Base-by-base conservation (phyloP, 179 eudicot species). In the Pouteria campechiana region DNA sequence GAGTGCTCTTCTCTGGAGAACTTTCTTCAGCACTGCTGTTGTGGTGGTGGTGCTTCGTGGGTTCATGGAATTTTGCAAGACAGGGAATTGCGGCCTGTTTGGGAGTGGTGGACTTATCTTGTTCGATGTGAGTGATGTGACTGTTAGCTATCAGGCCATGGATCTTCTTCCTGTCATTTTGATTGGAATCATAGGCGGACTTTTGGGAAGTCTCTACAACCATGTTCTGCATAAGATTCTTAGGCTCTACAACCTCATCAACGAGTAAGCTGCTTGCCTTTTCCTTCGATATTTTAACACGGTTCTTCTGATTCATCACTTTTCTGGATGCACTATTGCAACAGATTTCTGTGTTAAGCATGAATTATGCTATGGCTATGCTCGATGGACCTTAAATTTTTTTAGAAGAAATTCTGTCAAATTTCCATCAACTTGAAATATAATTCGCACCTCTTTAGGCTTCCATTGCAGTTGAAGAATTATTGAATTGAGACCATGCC, bases 1-100 rank as follows among this genome's bases (percentile, higher is more conserved):
- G 48, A 84, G 83, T 29, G 93, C 97, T 31, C 93, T 89, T n/a
- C 84, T 84, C 5, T 89, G 95, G 97, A 73, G 97, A 50, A 84
- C 93, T 29, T 84, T 89, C 68, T 88, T 89, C 50, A 81, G 93
- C 50, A 78, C 97, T 29, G 95, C 97, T 4, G 84, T 89, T 27
- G 97, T 89, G 41, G 95, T 76, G 48, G 93, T 89, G 15, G 75
- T 84, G 35, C 84, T 89, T 25, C 75, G 95, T 58, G 81, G 74
- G 27, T 72, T 65, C 52, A 79, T 81, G 17, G 89, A 89, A 46
- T 69, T 46, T 48, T 89, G 97, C 55, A 84, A 78, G 45, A 33
- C 69, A 22, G 83, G 89, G 14, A 47, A 67, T 22, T 89, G 95
- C 43, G 97, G 97, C 40, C 78, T 89, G 24, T 89, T 84, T 57